Evolutionary conservation across 495 filamentous ascomycete genomes (phyloP).

Genomic region (Podospora australis): DNA sequence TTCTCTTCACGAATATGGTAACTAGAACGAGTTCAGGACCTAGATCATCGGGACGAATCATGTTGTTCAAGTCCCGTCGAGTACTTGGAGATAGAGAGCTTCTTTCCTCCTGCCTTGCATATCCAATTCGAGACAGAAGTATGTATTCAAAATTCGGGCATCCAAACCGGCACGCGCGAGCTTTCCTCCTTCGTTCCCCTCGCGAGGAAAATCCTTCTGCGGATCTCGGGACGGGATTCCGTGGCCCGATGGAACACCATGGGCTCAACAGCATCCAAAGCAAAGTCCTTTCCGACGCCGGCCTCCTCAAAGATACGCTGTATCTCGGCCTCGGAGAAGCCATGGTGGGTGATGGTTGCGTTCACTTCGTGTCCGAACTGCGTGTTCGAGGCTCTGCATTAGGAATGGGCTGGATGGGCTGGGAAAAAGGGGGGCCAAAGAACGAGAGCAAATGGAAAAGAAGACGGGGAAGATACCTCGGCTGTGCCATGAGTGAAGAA

Average conservation of each 20-base stretch:
- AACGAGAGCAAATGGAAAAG: background rate
- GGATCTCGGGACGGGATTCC: constrained; percentile 7
- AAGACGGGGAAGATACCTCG: constrained; percentile 7
- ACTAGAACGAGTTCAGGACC: too few relatives aligned
- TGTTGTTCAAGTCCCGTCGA: too few relatives aligned
- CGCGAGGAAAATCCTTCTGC: constrained; percentile 21
- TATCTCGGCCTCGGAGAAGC: constrained; percentile 50
- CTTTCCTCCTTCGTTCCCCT: constrained; percentile 16
- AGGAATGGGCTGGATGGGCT: constrained; percentile 29
- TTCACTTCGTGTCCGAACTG: too few relatives aligned
- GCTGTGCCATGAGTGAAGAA: constrained; percentile 45
- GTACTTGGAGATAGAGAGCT: too few relatives aligned
- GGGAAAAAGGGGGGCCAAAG: background rate
- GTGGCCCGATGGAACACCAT: constrained; percentile 13
- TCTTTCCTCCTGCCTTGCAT: too few relatives aligned
- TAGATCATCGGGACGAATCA: too few relatives aligned
- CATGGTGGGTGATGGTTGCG: constrained; percentile 49
- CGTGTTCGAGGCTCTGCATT: too few relatives aligned
- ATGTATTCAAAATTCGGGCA: too few relatives aligned
- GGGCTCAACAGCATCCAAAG: constrained; percentile 28
- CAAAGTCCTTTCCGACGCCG: constrained; percentile 42
- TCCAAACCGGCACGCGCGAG: too few relatives aligned
- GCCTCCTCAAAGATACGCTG: constrained; percentile 45
- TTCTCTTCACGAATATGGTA: too few relatives aligned
- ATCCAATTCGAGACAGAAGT: too few relatives aligned